phyloP scores from a whole-genome alignment of 2,329 filamentous ascomycete genomes.

The Ceratocystis diversiconidia region DNA sequence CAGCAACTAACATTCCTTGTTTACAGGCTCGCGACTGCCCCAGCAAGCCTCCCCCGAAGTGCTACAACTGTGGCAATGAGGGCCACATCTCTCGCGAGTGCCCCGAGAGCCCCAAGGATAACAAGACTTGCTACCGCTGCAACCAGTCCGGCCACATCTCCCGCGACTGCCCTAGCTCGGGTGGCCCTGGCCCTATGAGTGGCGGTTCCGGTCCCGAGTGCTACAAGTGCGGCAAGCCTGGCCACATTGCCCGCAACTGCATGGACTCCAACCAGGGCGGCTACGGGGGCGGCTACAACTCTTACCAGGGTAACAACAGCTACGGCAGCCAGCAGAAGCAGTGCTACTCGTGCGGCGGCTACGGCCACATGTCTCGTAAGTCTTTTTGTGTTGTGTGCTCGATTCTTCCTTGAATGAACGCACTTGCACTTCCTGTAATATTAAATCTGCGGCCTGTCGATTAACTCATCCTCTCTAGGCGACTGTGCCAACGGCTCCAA shows the following conservation, averaged over 20 bases:
- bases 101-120: constrained; percentile 77
- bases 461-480: constrained; percentile 29
- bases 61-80: constrained; percentile 67
- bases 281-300: constrained; percentile 30
- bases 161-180: constrained; percentile 59
- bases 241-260: constrained; percentile 92
- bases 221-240: constrained; percentile 96
- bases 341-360: constrained; percentile 96
- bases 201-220: constrained; percentile 52
- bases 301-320: constrained; percentile 22
- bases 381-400: constrained; percentile 19
- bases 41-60: constrained; percentile 68
- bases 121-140: constrained; percentile 62
- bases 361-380: constrained; percentile 84
- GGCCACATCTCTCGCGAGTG: constrained; percentile 88
- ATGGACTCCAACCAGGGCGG: constrained; percentile 47
- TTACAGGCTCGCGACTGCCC: constrained; percentile 68
- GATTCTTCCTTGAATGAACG: too few relatives aligned
- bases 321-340: constrained; percentile 55
- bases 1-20: constrained; percentile 19
- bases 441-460: background rate
- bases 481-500: constrained; percentile 98
- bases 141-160: constrained; percentile 80
- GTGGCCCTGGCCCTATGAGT: constrained; percentile 33
- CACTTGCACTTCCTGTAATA: too few relatives aligned